Conservation (phyloP, 495 filamentous ascomycete genomes). For the Xylaria nigripes region DNA sequence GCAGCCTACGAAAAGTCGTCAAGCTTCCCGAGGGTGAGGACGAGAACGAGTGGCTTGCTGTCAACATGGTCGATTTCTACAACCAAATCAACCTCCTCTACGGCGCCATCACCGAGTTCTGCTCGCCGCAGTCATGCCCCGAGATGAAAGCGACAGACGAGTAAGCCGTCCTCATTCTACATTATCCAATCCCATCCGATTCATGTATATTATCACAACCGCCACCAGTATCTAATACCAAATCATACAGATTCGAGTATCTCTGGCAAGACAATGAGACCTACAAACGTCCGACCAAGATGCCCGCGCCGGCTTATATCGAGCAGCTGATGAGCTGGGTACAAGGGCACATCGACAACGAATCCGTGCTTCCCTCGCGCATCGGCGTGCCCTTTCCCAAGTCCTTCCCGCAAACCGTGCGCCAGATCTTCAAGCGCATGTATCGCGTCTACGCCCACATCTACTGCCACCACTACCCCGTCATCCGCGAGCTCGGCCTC, state of each 20-base stretch:
- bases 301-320: slow-evolving; percentile 94
- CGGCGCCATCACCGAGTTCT: slow-evolving; percentile 97
- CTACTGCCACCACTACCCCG: slow-evolving; percentile 98
- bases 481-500: slow-evolving; percentile 87
- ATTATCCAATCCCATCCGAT: not conserved
- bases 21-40: slow-evolving; percentile 96
- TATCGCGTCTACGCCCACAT: slow-evolving; percentile 99
- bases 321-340: slow-evolving; percentile 97
- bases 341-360: slow-evolving; percentile 90
- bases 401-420: slow-evolving; percentile 73
- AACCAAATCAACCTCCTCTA: slow-evolving; percentile 99
- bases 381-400: slow-evolving; percentile 96
- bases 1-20: slow-evolving; percentile 90
- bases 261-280: slow-evolving; percentile 94
- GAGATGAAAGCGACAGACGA: slow-evolving; percentile 99
- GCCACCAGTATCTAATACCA: not conserved
- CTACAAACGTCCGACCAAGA: slow-evolving; percentile 93
- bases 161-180: slow-evolving; percentile 39
- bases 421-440: slow-evolving; percentile 95
- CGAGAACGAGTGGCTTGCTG: slow-evolving; percentile 93
- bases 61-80: slow-evolving; percentile 99
- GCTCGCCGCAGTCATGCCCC: slow-evolving; percentile 89
- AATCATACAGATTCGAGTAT: slow-evolving; percentile 73
- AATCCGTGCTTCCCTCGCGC: slow-evolving; percentile 84
- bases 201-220: not conserved